phyloP scores from a whole-genome alignment of 2,329 filamentous ascomycete genomes.

The Aspergillus sergii region DNA sequence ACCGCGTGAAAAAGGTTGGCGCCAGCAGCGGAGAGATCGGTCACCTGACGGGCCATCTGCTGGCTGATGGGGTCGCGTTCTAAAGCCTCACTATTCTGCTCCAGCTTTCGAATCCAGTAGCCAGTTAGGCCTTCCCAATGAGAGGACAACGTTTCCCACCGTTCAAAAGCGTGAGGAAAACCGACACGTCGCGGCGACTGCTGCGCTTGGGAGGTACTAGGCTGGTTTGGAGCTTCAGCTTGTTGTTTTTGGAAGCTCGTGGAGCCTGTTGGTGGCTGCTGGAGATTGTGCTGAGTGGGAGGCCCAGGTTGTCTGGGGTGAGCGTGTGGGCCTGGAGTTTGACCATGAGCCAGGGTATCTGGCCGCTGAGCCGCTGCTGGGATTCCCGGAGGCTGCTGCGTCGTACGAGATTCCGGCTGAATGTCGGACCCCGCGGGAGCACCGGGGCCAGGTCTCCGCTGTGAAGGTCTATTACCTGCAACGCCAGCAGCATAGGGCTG shows the following conservation, averaged over 20 bases:
- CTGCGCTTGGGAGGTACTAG: conserved; percentile 32
- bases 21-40: conserved; percentile 93
- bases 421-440: conserved; percentile 14
- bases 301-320: conserved; percentile 21
- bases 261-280: conserved; percentile 24
- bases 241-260: conserved; percentile 22
- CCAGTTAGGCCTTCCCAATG: conserved; percentile 98
- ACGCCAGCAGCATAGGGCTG: conserved; percentile 49
- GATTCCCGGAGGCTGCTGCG: conserved; percentile 10
- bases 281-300: conserved; percentile 26
- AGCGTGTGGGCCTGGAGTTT: conserved; percentile 13
- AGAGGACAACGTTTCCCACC: conserved; percentile 95
- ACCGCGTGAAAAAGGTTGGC: conserved; percentile 98
- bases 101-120: conserved; percentile 92
- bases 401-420: conserved; percentile 15
- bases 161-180: conserved; percentile 95
- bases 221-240: conserved; percentile 31
- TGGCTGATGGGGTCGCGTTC: conserved; percentile 79
- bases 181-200: conserved; percentile 58
- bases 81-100: conserved; percentile 86
- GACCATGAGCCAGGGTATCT: conserved; percentile 20
- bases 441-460: conserved; percentile 17
- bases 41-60: conserved; percentile 90
- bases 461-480: conserved; percentile 33
- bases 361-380: conserved; percentile 18